Evolutionary conservation across 148 eudicot species (phyloP), one percentile per base, ranked within the genome.

Genomic region (Agrostemma githago): DNA sequence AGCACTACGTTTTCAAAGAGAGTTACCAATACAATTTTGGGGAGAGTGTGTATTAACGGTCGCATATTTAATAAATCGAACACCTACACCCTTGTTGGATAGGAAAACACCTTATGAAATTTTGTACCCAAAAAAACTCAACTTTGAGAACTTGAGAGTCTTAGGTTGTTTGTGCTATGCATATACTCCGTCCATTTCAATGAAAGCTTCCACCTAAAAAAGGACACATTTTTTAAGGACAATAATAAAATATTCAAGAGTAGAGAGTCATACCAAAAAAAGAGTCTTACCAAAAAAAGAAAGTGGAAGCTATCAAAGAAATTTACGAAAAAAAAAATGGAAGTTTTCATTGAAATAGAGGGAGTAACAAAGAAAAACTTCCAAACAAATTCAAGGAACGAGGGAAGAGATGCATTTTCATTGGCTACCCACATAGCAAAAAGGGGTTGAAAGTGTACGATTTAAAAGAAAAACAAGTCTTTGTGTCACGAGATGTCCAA

Each of bases 401-500:
- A 6, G 64, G 64, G 64, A 61, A 61, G 41, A 51, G 53, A 1
- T 67, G 71, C 8, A 41, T 67, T 12, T 67, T 67, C 16, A 5
- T 67, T 7, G 71, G 71, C 1, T 67, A 67, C 20, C 51, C 71
- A 34, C 51, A 40, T n/a, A 41, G 53, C 4, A 67, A 67, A 41
- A 67, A 67, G 16, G 71, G 71, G 12, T 67, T 21, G 48, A 40
- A 41, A 9, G 53, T 67, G 48, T 67, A 67, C 42, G 54, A 67
- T n/a, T 14, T 62, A 14, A n/a, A 62, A 9, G 4, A 62, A 6
- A 62, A 62, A 10, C 65, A 26, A n/a, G 21, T 62, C 4, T 17
- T 62, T 62, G 17, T n/a, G 17, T 62, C 65, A 5, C 65, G 65
- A 4, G 65, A 62, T 62, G 26, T 62, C 3, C 8, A 6, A 6